A percentile compares a stretch with the other conserved stretches of the same genome.
Conservation (phyloP, 805 yeast genomes). For the Saccharomycopsis microspora region DNA sequence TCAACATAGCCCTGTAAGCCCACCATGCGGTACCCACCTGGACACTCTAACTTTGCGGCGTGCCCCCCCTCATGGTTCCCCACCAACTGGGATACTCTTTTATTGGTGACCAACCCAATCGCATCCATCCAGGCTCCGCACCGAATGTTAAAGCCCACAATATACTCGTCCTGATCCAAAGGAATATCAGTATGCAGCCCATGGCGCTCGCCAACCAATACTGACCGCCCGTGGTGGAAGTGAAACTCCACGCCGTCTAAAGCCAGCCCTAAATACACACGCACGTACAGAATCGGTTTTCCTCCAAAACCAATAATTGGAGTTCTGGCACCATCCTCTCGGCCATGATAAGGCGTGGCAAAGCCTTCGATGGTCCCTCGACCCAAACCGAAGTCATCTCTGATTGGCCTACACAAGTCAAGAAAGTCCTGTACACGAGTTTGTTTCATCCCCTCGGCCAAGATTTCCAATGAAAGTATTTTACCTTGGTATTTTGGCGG, state of each 20-base stretch:
- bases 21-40: slow-evolving; percentile 32
- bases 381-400: slow-evolving; percentile 31
- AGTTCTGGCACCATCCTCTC: slow-evolving; percentile 18
- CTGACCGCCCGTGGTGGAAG: slow-evolving; percentile 16
- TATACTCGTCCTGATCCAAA: slow-evolving; percentile 44
- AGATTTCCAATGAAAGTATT: slow-evolving; percentile 21
- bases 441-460: slow-evolving; percentile 21
- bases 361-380: slow-evolving; percentile 29
- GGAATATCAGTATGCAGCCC: slow-evolving; percentile 41
- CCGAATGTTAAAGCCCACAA: slow-evolving; percentile 52
- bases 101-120: slow-evolving; percentile 54
- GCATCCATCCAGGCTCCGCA: slow-evolving; percentile 90
- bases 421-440: slow-evolving; percentile 37
- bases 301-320: slow-evolving; percentile 17
- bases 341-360: slow-evolving; percentile 27
- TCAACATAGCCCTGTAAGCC: slow-evolving; percentile 68
- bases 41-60: slow-evolving; percentile 46
- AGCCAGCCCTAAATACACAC: slow-evolving; percentile 66
- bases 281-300: slow-evolving; percentile 32
- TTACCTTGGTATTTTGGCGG: slow-evolving; percentile 23
- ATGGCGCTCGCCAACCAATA: slow-evolving; percentile 20
- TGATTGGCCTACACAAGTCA: slow-evolving; percentile 16
- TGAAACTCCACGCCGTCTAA: slow-evolving; percentile 69
- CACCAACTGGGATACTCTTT: slow-evolving; percentile 37
- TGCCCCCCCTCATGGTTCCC: slow-evolving; percentile 70